Base-by-base conservation (phyloP, 2,329 filamentous ascomycete genomes). In the Sporothrix mexicana region DNA sequence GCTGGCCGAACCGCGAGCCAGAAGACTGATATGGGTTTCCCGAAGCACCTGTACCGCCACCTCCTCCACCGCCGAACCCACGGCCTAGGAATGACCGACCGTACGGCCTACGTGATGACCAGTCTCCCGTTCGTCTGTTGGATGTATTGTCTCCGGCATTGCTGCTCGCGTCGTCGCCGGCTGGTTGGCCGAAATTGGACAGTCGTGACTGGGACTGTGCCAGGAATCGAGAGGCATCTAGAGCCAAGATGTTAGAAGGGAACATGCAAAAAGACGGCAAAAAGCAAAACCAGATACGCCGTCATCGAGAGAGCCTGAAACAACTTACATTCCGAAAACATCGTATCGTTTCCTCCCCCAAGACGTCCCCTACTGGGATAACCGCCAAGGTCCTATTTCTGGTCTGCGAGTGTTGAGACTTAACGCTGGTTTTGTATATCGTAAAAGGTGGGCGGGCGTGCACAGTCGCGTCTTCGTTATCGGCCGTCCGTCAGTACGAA, bases 171-270 rank as follows among this genome's bases (percentile, higher is more conserved):
- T 82, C 83, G 74, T 82, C 83, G 75, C 84, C 80, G 72, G 89
- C 89, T 74, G 75, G 82, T 80, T 92, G 88, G 83, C 85, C 88
- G 70, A 94, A 90, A 81, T 85, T 90, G 77, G 92, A 93, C 78
- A 98, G 86, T 75, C 94, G 92, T 74, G 95, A 97, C 85, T 97
- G 95, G 77, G 95, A 98, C 88, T 98, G 96, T 74, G 95, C 93
- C 78, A 99, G 90, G 82, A 99, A 99, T 78, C 92, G 92, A 77
- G 95, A 98, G 79, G 96, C 96, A 91, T 98, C 96, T 98, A 15
- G 43, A 72, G 79, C 2, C 30, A 20, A 5, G 30, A 36, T 36
- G 30, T 36, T 36, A 36, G 30, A 36, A 36, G 3, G 45, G 15
- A 49, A 30, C 71, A 30, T 30, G 20, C 13, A 25, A 17, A 23